phyloP scores from a whole-genome alignment of 371 early-diverging fungal genomes.

The Furculomyces boomerangus region DNA sequence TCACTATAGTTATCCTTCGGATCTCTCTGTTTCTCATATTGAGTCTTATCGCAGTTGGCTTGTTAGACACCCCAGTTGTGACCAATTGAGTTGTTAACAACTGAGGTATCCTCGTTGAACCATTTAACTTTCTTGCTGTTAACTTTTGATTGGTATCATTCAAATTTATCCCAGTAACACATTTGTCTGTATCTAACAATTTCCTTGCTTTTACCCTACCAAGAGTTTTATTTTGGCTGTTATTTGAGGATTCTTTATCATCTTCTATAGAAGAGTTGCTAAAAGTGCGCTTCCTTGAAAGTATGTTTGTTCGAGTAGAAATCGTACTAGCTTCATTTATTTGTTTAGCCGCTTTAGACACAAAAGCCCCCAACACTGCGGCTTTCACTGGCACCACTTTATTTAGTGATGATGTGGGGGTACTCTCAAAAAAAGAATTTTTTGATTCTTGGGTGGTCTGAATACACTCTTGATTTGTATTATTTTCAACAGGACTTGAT shows the following conservation, averaged over 20 bases:
- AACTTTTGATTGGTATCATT: not conserved
- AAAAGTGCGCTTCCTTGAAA: not conserved
- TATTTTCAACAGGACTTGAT: not conserved
- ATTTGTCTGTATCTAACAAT: not conserved
- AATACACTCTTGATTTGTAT: not conserved
- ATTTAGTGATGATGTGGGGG: not conserved
- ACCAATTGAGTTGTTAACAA: not conserved
- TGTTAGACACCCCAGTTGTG: not conserved
- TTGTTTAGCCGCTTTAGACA: not conserved
- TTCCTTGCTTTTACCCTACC: not conserved
- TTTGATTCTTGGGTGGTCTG: not conserved
- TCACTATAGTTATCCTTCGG: not conserved
- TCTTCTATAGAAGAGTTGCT: not conserved
- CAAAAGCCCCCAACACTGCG: not conserved
- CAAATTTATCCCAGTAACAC: not conserved
- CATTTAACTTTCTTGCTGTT: not conserved
- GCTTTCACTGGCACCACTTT: not conserved
- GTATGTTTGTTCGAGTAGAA: not conserved
- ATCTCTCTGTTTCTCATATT: not conserved
- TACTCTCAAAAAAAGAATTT: not conserved
- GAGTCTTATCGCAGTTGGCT: not conserved
- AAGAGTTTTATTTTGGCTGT: not conserved
- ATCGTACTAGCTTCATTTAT: too few relatives aligned
- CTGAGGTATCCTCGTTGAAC: too few relatives aligned
- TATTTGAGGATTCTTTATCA: not conserved